These are phyloP conservation scores for Penicillium sp. DNA, from an alignment of 2,329 filamentous ascomycete species.

Conservation along the genomic window DNA sequence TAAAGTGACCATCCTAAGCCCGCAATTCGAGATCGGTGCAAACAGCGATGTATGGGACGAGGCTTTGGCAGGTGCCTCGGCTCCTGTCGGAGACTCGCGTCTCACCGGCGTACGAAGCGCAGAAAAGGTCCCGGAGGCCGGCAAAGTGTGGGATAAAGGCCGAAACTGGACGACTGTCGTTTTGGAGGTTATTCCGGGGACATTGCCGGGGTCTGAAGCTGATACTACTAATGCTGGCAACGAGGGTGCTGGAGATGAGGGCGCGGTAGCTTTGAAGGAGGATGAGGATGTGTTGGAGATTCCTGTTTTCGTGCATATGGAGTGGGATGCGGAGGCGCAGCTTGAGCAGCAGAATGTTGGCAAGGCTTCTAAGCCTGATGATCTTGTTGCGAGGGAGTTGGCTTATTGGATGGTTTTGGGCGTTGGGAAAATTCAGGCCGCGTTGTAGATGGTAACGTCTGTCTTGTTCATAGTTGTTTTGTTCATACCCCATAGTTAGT, in stretches of 20 bases:
- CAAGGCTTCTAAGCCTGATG: slow-evolving; percentile 58
- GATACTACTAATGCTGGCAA: slow-evolving; percentile 26
- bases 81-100: slow-evolving; percentile 40
- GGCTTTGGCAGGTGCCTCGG: slow-evolving; percentile 61
- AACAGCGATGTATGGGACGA: slow-evolving; percentile 96
- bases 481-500: neutral
- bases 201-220: slow-evolving; percentile 33
- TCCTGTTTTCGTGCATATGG: slow-evolving; percentile 86
- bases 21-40: slow-evolving; percentile 89
- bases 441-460: slow-evolving; percentile 13
- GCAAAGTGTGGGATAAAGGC: slow-evolving; percentile 94
- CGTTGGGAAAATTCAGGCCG: slow-evolving; percentile 69
- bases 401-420: slow-evolving; percentile 96
- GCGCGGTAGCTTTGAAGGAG: slow-evolving; percentile 37
- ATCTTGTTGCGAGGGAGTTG: slow-evolving; percentile 78
- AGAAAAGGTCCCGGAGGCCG: slow-evolving; percentile 70
- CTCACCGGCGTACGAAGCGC: slow-evolving; percentile 41
- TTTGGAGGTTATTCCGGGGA: slow-evolving; percentile 76
- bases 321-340: slow-evolving; percentile 73
- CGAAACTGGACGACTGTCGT: slow-evolving; percentile 95
- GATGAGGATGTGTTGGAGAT: slow-evolving; percentile 77
- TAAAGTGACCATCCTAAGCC: slow-evolving; percentile 88
- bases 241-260: slow-evolving; percentile 33
- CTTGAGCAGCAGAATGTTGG: slow-evolving; percentile 35
- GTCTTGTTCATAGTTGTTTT: neutral